A percentile compares a stretch with the other conserved stretches of the same genome.
phyloP scores from a whole-genome alignment of 305 asterid species.

The Solanum hybrid region DNA sequence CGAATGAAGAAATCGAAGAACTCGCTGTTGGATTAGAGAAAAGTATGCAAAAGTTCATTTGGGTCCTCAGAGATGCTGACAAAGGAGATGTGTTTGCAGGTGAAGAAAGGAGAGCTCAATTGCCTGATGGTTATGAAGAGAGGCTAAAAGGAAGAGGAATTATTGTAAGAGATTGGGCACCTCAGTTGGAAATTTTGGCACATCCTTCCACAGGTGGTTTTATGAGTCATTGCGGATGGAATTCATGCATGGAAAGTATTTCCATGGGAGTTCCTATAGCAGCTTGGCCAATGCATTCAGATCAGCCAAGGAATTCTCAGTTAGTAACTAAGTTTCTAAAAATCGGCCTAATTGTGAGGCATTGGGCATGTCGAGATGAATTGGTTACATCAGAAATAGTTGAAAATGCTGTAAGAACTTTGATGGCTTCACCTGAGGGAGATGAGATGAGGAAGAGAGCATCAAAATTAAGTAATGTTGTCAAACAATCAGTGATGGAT shows the following conservation, averaged over 20 bases:
- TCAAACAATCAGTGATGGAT: slow-evolving; percentile 32
- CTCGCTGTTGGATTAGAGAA: slow-evolving; percentile 49
- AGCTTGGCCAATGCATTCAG: slow-evolving; percentile 86
- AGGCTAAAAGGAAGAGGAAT: slow-evolving; percentile 34
- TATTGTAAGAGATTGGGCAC: slow-evolving; percentile 56
- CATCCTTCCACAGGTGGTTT: slow-evolving; percentile 58
- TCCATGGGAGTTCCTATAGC: slow-evolving; percentile 68
- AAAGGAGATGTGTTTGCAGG: slow-evolving; percentile 16
- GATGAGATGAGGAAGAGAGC: slow-evolving; percentile 45
- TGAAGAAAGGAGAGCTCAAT: not conserved
- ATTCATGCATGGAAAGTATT: slow-evolving; percentile 70
- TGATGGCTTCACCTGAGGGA: slow-evolving; percentile 49
- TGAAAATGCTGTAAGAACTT: slow-evolving; percentile 25
- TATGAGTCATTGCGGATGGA: slow-evolving; percentile 87
- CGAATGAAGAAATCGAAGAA: slow-evolving; percentile 28
- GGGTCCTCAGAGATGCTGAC: slow-evolving; percentile 70
- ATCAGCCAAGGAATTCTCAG: slow-evolving; percentile 51
- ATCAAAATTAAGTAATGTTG: slow-evolving; percentile 26
- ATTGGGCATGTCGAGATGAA: slow-evolving; percentile 29
- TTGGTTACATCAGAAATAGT: slow-evolving; percentile 23
- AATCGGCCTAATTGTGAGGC: slow-evolving; percentile 36
- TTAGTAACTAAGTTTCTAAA: slow-evolving; percentile 30
- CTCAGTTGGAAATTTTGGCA: slow-evolving; percentile 61
- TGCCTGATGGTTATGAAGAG: slow-evolving; percentile 47
- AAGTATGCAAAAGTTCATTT: slow-evolving; percentile 35